Base-by-base conservation (phyloP, 83 land plant species). In the Isoetes engelmannii region DNA sequence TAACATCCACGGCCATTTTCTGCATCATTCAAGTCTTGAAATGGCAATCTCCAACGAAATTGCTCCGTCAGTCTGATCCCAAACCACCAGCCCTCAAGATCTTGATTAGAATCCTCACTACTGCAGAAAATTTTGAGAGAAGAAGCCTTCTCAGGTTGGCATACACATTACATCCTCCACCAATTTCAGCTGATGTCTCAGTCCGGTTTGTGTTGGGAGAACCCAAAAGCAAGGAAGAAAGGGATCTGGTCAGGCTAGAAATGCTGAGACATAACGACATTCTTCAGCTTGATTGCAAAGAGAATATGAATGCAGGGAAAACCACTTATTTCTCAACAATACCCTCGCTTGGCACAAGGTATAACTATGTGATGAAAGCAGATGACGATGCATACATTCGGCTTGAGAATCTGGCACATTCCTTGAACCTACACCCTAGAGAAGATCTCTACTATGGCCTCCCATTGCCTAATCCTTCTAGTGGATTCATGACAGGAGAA, bases 291-390 rank as follows among this genome's bases (percentile, higher is more conserved):
- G 76, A 85, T 51, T 82, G 85, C 77, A 47, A 61, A 20, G 93
- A 89, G 76, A 86, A 89, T 75, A 77, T 89, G 84, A 78, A 86
- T 80, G 74, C 68, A 20, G 93, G 90, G 65, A 89, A 86, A 69
- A 81, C 88, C 72, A 72, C 75, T 44, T 84, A 79, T 74, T 84
- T 86, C 72, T 84, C 87, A 0, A 79, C 84, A 69, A 50, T 90
- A 49, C 37, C 37, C 37, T 28, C 37, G 2, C 37, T 28, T 28
- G 69, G 61, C 9, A 75, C 70, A 7, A 83, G 76, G 15, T 87
- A 85, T 60, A 82, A 86, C 71, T 90, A 90, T 47, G 95, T 90
- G 21, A 83, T 90, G 91, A 90, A 90, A 65, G 75, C 72, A 20
- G 93, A 89, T 77, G 93, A 89, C 67, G 93, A 89, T 64, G 63